Conservation (phyloP, 345 rosid genomes). For the Populus ilicifolia region DNA sequence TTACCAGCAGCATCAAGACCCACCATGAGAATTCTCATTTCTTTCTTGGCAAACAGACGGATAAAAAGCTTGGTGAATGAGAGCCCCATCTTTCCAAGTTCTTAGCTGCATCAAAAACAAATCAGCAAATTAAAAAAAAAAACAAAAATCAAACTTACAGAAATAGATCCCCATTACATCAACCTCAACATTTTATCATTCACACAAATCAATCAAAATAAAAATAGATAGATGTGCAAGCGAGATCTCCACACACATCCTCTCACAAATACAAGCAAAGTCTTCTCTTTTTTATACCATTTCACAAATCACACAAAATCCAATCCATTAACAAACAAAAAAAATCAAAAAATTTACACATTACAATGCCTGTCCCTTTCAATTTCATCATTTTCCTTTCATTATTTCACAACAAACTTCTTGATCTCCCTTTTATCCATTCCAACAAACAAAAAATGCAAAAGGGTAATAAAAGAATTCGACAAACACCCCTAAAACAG, state of each 20-base stretch:
- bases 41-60: slow-evolving; percentile 22
- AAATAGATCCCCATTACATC: neutral
- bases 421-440: neutral
- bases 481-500: neutral
- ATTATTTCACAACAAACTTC: neutral
- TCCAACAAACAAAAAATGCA: neutral
- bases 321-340: neutral
- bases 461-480: neutral
- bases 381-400: neutral
- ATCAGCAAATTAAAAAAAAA: neutral
- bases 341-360: neutral
- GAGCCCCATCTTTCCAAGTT: slow-evolving; percentile 16
- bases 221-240: too few relatives aligned
- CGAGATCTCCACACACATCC: too few relatives aligned
- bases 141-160: neutral
- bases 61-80: slow-evolving; percentile 23
- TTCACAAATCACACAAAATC: neutral
- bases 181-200: too few relatives aligned
- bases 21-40: slow-evolving; percentile 22
- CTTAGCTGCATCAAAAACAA: slow-evolving; percentile 8
- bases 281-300: neutral
- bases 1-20: slow-evolving; percentile 27
- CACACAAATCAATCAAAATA: too few relatives aligned
- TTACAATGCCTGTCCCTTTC: neutral
- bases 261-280: neutral